Conservation (phyloP, 768 basidiomycete genomes). For the Candolleomyces eurysporus region DNA sequence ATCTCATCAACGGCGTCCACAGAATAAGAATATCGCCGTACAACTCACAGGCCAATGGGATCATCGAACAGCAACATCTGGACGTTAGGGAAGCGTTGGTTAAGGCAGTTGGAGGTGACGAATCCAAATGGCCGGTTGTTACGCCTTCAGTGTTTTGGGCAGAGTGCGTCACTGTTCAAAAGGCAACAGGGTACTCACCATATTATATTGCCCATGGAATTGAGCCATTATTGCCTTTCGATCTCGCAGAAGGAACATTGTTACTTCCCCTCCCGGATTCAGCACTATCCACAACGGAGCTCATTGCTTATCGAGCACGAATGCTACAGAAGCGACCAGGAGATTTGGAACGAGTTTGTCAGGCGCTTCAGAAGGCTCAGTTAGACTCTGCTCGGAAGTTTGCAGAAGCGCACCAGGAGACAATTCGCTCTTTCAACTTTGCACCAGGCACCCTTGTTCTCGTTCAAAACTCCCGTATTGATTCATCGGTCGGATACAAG, state of each 20-base stretch:
- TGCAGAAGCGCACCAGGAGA: conserved; percentile 14
- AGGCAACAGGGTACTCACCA: conserved; percentile 30
- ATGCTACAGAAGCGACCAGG: conserved; percentile 11
- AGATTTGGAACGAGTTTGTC: too few species aligned
- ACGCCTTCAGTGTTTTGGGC: conserved; percentile 29
- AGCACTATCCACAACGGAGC: conserved; percentile 13
- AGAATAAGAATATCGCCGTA: conserved; percentile 40
- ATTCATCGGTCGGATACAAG: conserved; percentile 27
- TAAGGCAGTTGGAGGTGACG: conserved; percentile 28
- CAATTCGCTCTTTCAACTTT: conserved; percentile 17
- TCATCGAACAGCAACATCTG: conserved; percentile 29
- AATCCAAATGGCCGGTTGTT: conserved; percentile 27
- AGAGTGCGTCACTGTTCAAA: conserved; percentile 28
- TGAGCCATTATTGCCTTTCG: conserved; percentile 32
- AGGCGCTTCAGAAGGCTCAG: conserved; percentile 13
- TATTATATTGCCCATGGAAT: conserved; percentile 31
- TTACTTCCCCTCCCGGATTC: background rate
- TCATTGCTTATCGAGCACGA: conserved; percentile 23
- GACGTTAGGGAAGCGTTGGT: conserved; percentile 26
- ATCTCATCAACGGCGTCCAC: conserved; percentile 27
- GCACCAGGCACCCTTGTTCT: too few species aligned
- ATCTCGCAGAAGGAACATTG: conserved; percentile 20
- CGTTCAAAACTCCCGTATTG: conserved; percentile 29
- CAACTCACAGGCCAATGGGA: conserved; percentile 38
- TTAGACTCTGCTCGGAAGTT: conserved; percentile 17